These are phyloP conservation scores for Penicillium salamii DNA, from an alignment of 495 filamentous ascomycete genomes.

Conservation along the genomic window DNA sequence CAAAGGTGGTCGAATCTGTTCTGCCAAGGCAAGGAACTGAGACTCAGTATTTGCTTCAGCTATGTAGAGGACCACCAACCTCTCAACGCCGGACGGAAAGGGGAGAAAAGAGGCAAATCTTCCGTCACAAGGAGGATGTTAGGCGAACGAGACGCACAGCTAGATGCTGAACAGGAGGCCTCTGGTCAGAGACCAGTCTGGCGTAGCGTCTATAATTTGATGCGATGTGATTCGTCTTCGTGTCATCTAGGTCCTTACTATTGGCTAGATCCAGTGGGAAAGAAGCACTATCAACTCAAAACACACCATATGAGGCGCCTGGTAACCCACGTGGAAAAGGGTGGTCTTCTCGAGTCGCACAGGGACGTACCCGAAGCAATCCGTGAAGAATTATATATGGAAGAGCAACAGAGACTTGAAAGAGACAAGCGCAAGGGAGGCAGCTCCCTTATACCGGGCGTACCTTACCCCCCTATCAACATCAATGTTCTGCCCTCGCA, in stretches of 20 bases:
- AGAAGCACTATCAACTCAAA: too few species aligned
- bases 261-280: too few species aligned
- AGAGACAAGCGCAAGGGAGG: too few species aligned
- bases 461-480: constrained; percentile 26
- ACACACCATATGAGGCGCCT: too few species aligned
- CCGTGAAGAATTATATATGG: too few species aligned
- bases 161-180: constrained; percentile 22
- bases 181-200: constrained; percentile 21
- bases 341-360: too few species aligned
- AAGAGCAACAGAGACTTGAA: too few species aligned
- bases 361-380: too few species aligned
- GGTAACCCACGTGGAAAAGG: too few species aligned
- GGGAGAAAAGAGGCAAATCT: constrained; percentile 20
- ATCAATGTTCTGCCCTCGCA: constrained; percentile 20
- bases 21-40: constrained; percentile 13
- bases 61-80: constrained; percentile 11
- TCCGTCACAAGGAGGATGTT: constrained; percentile 20
- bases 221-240: constrained; percentile 22
- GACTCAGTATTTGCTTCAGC: constrained; percentile 14
- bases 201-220: constrained; percentile 28
- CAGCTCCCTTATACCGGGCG: too few species aligned
- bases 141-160: constrained; percentile 18
- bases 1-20: constrained; percentile 13
- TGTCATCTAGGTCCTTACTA: constrained; percentile 25
- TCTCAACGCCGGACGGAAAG: constrained; percentile 1